phyloP scores from a whole-genome alignment of 2,329 filamentous ascomycete species.

The Phaeosphaeriaceae sp. region DNA sequence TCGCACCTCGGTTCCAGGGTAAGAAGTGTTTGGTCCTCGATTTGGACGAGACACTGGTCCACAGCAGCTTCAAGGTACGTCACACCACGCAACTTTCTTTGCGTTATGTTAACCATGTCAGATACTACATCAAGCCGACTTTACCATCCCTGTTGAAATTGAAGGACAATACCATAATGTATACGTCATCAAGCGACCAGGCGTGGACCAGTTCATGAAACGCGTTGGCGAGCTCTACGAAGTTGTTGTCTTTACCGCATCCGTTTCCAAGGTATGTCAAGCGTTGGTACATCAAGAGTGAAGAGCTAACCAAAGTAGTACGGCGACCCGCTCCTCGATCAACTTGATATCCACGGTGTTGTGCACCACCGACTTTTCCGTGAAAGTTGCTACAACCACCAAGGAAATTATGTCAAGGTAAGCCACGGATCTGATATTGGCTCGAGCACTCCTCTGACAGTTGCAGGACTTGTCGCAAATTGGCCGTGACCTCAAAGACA shows the following conservation, averaged over 20 bases:
- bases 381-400: conserved; percentile 98
- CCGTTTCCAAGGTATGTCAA: conserved; percentile 83
- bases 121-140: conserved; percentile 97
- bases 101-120: conserved; percentile 50
- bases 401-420: conserved; percentile 97
- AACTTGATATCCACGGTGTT: conserved; percentile 95
- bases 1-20: conserved; percentile 79
- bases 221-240: conserved; percentile 96
- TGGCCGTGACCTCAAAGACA: conserved; percentile 92
- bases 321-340: conserved; percentile 92
- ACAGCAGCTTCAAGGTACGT: conserved; percentile 96
- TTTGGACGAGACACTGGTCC: conserved; percentile 94
- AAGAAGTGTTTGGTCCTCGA: conserved; percentile 95
- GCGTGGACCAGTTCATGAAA: conserved; percentile 99
- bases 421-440: conserved; percentile 7
- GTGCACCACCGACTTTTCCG: conserved; percentile 96
- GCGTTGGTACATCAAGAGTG: neutral
- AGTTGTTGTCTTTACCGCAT: conserved; percentile 97
- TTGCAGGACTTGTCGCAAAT: conserved; percentile 87
- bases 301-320: conserved; percentile 66
- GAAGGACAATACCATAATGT: conserved; percentile 99
- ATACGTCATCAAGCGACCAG: conserved; percentile 98
- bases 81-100: neutral
- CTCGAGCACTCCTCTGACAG: neutral
- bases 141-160: conserved; percentile 98